Conservation (phyloP, 164 flowering plant genomes). For the Pachysandra terminalis region DNA sequence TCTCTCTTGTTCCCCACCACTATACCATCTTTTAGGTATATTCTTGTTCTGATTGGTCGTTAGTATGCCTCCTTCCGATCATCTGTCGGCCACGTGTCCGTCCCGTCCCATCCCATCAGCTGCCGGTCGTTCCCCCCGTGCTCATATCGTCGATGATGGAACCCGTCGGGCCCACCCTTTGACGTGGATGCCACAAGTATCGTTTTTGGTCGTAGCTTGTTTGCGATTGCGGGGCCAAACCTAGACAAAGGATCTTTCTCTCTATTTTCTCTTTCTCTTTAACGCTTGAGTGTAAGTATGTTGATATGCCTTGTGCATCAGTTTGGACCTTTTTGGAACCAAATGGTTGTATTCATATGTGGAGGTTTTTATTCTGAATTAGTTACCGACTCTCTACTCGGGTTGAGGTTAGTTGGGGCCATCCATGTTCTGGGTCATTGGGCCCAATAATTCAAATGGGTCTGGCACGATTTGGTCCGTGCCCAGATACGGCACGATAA, state of each 20-base stretch:
- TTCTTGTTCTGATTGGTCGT: slow-evolving; percentile 18
- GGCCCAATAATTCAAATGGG: too few relatives aligned
- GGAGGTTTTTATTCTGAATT: too few relatives aligned
- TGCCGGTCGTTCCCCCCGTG: slow-evolving; percentile 11
- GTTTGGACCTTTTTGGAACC: too few relatives aligned
- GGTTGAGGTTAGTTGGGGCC: too few relatives aligned
- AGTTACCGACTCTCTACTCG: too few relatives aligned
- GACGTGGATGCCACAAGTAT: slow-evolving; percentile 15
- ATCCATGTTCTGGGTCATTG: too few relatives aligned
- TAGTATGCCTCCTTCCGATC: slow-evolving; percentile 15
- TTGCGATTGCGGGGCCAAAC: slow-evolving; percentile 19
- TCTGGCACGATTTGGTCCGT: too few relatives aligned
- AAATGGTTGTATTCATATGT: too few relatives aligned
- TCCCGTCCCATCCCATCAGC: slow-evolving; percentile 1
- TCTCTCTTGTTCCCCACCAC: too few relatives aligned
- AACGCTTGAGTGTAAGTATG: not conserved
- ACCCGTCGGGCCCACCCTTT: slow-evolving; percentile 16
- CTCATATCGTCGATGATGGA: slow-evolving; percentile 19
- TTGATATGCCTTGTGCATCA: too few relatives aligned
- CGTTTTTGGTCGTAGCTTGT: slow-evolving; percentile 21
- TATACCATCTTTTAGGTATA: slow-evolving; percentile 28
- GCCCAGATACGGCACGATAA: too few relatives aligned
- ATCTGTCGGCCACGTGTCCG: slow-evolving; percentile 48
- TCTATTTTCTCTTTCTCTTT: not conserved
- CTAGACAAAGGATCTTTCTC: slow-evolving; percentile 13